Evolutionary conservation across 208 protist species (phyloP).

Genomic region (Porcisia deanei): DNA sequence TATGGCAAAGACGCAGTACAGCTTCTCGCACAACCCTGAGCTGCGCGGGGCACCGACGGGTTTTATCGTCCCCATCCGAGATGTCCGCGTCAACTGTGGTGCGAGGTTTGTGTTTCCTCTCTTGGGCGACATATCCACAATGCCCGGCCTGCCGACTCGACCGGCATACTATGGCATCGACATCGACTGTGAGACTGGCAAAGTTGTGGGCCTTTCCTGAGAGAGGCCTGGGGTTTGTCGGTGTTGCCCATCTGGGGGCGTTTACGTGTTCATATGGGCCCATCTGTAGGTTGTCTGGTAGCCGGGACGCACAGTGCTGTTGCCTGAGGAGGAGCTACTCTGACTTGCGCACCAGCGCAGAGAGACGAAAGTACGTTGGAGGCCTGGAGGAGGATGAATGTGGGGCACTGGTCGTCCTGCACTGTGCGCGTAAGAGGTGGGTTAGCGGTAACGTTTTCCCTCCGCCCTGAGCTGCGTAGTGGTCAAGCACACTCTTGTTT

Average conservation of each 20-base stretch:
- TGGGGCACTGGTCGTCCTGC: not conserved
- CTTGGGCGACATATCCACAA: slow-evolving; percentile 93
- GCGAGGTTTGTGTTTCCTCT: slow-evolving; percentile 96
- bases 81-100: slow-evolving; percentile 93
- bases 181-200: slow-evolving; percentile 92
- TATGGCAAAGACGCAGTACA: slow-evolving; percentile 99
- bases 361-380: not conserved
- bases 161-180: slow-evolving; percentile 97
- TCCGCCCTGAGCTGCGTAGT: not conserved
- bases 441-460: slow-evolving; percentile 7
- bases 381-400: not conserved
- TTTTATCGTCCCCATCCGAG: slow-evolving; percentile 93
- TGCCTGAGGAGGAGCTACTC: too few species aligned
- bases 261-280: not conserved
- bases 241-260: not conserved
- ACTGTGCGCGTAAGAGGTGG: not conserved
- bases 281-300: not conserved
- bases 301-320: not conserved
- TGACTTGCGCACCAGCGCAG: not conserved
- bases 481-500: not conserved
- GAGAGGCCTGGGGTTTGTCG: not conserved
- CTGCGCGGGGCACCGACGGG: slow-evolving; percentile 90
- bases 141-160: slow-evolving; percentile 95
- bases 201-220: slow-evolving; percentile 94
- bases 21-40: slow-evolving; percentile 92